A percentile compares a stretch with the other conserved stretches of the same genome.
phyloP scores from a whole-genome alignment of 2,329 filamentous ascomycete genomes.

The Fusarium sambucinum region DNA sequence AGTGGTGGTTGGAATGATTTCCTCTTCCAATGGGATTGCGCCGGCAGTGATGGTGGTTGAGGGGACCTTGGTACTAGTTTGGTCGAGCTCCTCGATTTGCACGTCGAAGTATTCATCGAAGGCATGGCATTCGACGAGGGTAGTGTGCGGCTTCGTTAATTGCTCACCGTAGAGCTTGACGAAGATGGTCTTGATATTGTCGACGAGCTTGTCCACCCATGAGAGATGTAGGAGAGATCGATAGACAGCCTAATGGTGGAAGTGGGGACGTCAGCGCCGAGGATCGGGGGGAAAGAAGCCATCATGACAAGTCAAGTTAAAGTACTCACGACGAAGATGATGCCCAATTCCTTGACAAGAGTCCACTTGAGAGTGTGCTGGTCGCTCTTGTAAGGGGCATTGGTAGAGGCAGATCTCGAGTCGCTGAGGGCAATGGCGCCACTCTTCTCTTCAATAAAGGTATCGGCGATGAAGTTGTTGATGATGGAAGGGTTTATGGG shows the following conservation, averaged over 20 bases:
- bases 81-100: constrained; percentile 85
- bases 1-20: constrained; percentile 49
- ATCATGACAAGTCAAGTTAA: constrained; percentile 30
- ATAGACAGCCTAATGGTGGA: constrained; percentile 82
- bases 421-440: constrained; percentile 71
- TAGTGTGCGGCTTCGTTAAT: constrained; percentile 82
- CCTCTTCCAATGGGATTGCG: constrained; percentile 51
- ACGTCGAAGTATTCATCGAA: constrained; percentile 97
- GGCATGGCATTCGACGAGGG: constrained; percentile 78
- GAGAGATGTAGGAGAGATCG: constrained; percentile 93
- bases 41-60: constrained; percentile 44
- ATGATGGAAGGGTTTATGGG: constrained; percentile 84
- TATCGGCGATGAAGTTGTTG: constrained; percentile 94
- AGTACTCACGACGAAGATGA: constrained; percentile 86
- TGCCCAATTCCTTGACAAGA: constrained; percentile 87
- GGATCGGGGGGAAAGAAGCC: constrained; percentile 33
- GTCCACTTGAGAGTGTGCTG: constrained; percentile 97
- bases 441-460: constrained; percentile 95
- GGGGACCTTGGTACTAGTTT: constrained; percentile 58
- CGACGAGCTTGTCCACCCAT: constrained; percentile 96
- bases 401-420: constrained; percentile 68
- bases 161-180: constrained; percentile 90
- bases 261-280: constrained; percentile 44
- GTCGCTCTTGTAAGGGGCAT: constrained; percentile 86
- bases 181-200: constrained; percentile 94